These are phyloP conservation scores for Starmerella asiatica DNA, from an alignment of 805 yeast species.

Conservation along the genomic window DNA sequence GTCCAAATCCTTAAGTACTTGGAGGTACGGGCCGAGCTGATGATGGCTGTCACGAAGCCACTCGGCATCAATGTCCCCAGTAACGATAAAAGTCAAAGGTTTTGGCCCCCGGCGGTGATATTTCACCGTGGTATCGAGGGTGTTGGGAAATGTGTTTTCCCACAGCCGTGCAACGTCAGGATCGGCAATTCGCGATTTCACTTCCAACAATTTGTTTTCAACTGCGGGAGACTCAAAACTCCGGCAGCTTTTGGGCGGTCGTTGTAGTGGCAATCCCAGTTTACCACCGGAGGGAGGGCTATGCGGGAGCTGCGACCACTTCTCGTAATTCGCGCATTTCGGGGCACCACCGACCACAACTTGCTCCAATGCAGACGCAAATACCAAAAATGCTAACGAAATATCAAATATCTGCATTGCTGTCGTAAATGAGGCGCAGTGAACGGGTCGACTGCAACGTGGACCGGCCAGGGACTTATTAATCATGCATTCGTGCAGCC, in stretches of 20 bases:
- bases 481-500: too few relatives aligned
- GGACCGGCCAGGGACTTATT: too few relatives aligned
- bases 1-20: conserved; percentile 41
- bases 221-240: conserved; percentile 54
- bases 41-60: conserved; percentile 84
- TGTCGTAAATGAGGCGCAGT: too few relatives aligned
- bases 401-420: background rate
- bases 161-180: conserved; percentile 59
- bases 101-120: conserved; percentile 38
- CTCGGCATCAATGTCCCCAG: conserved; percentile 89
- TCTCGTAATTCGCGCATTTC: conserved; percentile 49
- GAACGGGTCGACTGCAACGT: too few relatives aligned
- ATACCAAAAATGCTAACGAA: background rate
- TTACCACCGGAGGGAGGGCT: conserved; percentile 47
- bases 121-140: conserved; percentile 72
- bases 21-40: conserved; percentile 64
- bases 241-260: conserved; percentile 61
- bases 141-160: conserved; percentile 77
- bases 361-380: background rate
- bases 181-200: conserved; percentile 39
- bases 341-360: background rate
- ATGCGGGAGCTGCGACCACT: conserved; percentile 43
- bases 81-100: conserved; percentile 64
- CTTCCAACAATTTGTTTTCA: conserved; percentile 44
- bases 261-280: conserved; percentile 49